Conservation (phyloP, 2,329 filamentous ascomycete genomes). For the Huntiella abstrusa region DNA sequence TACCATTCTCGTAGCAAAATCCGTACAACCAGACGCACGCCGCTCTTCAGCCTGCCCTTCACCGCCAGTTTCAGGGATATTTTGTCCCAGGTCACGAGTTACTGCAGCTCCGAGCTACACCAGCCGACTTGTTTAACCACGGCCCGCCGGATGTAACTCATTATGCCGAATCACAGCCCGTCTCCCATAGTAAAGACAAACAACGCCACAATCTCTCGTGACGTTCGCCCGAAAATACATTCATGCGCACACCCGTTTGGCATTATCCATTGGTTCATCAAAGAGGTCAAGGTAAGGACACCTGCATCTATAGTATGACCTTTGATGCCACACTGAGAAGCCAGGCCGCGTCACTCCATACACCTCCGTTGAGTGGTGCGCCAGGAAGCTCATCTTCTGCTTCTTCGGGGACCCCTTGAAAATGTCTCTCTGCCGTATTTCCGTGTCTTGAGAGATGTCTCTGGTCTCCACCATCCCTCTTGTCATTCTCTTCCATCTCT, state of each 20-base stretch:
- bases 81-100: too few relatives aligned
- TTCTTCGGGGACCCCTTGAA: constrained; percentile 16
- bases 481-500: constrained; percentile 20
- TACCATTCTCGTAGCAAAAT: too few relatives aligned
- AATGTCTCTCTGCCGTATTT: constrained; percentile 6
- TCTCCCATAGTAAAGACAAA: neutral
- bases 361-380: constrained; percentile 33
- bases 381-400: constrained; percentile 29
- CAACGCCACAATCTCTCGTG: neutral
- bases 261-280: neutral
- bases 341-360: constrained; percentile 51
- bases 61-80: neutral
- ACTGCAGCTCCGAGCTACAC: too few relatives aligned
- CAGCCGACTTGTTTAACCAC: too few relatives aligned
- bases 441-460: constrained; percentile 8
- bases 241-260: neutral
- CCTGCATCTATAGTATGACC: constrained; percentile 30
- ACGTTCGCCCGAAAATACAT: neutral
- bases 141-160: too few relatives aligned
- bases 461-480: constrained; percentile 14
- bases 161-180: neutral
- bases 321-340: constrained; percentile 45
- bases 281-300: neutral
- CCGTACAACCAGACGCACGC: neutral
- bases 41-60: neutral